These are phyloP conservation scores for Omphalea diandra DNA, from an alignment of 441 rosid genomes.

Conservation along the genomic window DNA sequence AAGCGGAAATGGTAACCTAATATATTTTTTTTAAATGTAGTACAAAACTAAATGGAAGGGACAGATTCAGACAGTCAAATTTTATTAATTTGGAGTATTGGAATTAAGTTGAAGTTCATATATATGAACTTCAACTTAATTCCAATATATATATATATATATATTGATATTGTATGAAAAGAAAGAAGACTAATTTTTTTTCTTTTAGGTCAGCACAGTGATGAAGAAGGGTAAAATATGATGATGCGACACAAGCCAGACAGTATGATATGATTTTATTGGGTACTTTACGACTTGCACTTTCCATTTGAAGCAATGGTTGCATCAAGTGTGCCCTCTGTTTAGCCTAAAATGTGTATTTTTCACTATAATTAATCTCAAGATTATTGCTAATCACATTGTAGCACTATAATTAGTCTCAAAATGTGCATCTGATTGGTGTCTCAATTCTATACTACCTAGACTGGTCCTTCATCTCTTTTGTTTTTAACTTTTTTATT, in stretches of 20 bases:
- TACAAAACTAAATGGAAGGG: too few relatives aligned
- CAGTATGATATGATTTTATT: not conserved
- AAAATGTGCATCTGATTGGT: not conserved
- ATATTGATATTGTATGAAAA: too few relatives aligned
- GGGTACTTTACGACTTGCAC: not conserved
- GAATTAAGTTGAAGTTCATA: too few relatives aligned
- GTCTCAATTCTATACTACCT: not conserved
- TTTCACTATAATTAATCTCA: not conserved
- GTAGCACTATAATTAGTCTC: not conserved
- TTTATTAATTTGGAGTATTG: too few relatives aligned
- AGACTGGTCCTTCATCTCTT: not conserved
- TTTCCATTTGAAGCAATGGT: conserved; percentile 2
- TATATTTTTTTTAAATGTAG: too few relatives aligned
- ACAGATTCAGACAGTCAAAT: too few relatives aligned
- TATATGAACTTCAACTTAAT: too few relatives aligned
- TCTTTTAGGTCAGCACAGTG: not conserved
- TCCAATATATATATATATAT: too few relatives aligned
- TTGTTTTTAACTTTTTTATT: not conserved
- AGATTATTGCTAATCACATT: not conserved
- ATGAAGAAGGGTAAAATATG: not conserved
- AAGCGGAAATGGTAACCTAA: too few relatives aligned
- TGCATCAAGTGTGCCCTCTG: not conserved
- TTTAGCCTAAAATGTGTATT: not conserved
- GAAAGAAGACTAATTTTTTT: too few relatives aligned
- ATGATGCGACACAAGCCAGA: conserved; percentile 6